Base-by-base conservation (phyloP, 2,329 filamentous ascomycete species). In the Colletotrichum sp. region DNA sequence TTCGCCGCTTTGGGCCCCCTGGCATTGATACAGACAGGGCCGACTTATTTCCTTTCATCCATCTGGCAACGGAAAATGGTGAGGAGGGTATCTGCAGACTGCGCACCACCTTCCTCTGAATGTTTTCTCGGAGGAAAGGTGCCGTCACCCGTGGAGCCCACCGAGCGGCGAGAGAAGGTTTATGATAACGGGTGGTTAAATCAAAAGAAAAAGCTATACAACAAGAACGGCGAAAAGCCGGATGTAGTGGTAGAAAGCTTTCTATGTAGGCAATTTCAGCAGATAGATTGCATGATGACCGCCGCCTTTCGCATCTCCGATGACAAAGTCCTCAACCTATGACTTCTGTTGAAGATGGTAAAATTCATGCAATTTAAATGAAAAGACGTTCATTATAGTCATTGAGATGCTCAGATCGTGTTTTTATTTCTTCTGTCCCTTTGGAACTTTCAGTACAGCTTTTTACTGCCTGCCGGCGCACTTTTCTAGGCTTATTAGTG, bases 31-130 rank as follows among this genome's bases (percentile, higher is more conserved):
- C 52, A 68, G 64, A 65, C 64, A 34, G 61, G 71, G 66, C 52
- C 60, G 36, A 66, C 36, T 69, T 75, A 70, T 75, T 76, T 76
- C 71, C 66, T 76, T 71, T 76, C 36, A 71, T 66, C 75, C 34
- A 55, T 71, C 65, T 76, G 74, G 52, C 71, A 66, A 76, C 61
- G 71, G 71, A 76, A 76, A 76, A 76, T 65, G 60, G 52, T 25
- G 71, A 48, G 36, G 60, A 66, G 71, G 66, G 66, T 56, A 25
- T 43, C 28, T 27, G 25, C 58, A 43, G 56, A 32, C 27, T 55
- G 12, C 27, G 43, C 68, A 25, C 52, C 43, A 52, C n/a, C 43
- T 52, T 52, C n/a, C 43, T 48, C n/a, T 48, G 43, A 48, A n/a
- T 48, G 43, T 66, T 55, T 66, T 18, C 58, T 18, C 18, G 56